Evolutionary conservation across 257 asterid genomes (phyloP).

Genomic region (Lycium ferocissimum): DNA sequence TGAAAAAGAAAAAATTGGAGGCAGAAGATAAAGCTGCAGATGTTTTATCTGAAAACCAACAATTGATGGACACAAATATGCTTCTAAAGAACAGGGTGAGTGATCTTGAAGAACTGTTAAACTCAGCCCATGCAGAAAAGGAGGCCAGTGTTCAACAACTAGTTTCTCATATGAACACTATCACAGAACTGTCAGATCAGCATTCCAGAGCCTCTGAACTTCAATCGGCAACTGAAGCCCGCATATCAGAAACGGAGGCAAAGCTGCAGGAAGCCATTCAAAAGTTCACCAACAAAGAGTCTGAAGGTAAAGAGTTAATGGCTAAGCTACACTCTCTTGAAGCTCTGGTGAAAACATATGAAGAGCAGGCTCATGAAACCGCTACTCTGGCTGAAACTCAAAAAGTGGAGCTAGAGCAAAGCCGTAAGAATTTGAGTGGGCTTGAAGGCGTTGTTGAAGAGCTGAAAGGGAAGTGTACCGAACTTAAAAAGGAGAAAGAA

Average conservation of each 20-base stretch:
- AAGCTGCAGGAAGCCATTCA: constrained; percentile 66
- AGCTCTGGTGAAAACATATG: constrained; percentile 56
- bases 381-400: constrained; percentile 52
- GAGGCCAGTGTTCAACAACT: constrained; percentile 59
- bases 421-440: constrained; percentile 51
- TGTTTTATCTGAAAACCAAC: constrained; percentile 56
- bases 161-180: constrained; percentile 61
- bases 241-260: constrained; percentile 60
- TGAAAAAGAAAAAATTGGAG: constrained; percentile 55
- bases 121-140: constrained; percentile 49
- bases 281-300: constrained; percentile 59
- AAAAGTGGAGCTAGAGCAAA: constrained; percentile 60
- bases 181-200: constrained; percentile 64
- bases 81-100: constrained; percentile 54
- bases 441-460: constrained; percentile 52
- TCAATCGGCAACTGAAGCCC: constrained; percentile 65
- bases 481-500: constrained; percentile 56
- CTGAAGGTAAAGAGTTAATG: constrained; percentile 63
- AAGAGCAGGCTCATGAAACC: constrained; percentile 61
- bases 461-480: constrained; percentile 51
- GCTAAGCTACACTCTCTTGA: constrained; percentile 65
- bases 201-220: constrained; percentile 66
- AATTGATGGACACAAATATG: constrained; percentile 55
- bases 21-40: constrained; percentile 60
- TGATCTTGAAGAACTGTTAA: constrained; percentile 63